phyloP scores from a whole-genome alignment of 1,139 yeast genomes.

The Pneumocystis sp. region DNA sequence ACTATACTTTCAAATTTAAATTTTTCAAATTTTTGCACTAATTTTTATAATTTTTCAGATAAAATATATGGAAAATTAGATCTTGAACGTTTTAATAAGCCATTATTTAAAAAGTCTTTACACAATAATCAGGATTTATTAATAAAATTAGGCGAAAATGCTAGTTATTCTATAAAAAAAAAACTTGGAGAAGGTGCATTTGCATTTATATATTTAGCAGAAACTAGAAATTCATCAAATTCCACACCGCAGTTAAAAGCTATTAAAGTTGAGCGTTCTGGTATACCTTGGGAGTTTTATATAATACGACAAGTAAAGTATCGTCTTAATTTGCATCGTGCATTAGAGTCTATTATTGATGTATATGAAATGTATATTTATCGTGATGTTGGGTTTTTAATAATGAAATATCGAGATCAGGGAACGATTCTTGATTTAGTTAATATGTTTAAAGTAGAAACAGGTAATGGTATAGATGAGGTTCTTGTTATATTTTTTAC shows the following conservation, averaged over 20 bases:
- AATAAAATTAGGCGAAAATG: constrained; percentile 35
- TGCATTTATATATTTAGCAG: constrained; percentile 66
- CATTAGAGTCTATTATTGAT: constrained; percentile 32
- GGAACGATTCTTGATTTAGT: constrained; percentile 70
- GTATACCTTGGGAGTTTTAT: constrained; percentile 72
- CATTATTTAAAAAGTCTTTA: constrained; percentile 24
- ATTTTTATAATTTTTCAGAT: constrained; percentile 23
- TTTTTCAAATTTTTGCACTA: constrained; percentile 23
- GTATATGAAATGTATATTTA: constrained; percentile 43
- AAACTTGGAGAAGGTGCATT: constrained; percentile 69
- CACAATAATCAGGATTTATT: constrained; percentile 27
- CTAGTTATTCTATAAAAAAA: constrained; percentile 32
- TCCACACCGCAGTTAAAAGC: constrained; percentile 43
- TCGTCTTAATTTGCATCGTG: constrained; percentile 15
- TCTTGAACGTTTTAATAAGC: constrained; percentile 25
- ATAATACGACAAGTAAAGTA: constrained; percentile 35
- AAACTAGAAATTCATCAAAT: constrained; percentile 30
- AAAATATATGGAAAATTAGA: constrained; percentile 21
- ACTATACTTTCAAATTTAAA: constrained; percentile 18
- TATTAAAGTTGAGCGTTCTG: constrained; percentile 56
- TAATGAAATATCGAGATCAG: constrained; percentile 53
- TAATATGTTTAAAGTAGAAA: constrained; percentile 25
- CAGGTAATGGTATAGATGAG: constrained; percentile 39
- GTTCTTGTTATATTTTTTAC: constrained; percentile 48
- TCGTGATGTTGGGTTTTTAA: constrained; percentile 58